Conservation (phyloP, 2,329 filamentous ascomycete species). For the Penicillium sp. region DNA sequence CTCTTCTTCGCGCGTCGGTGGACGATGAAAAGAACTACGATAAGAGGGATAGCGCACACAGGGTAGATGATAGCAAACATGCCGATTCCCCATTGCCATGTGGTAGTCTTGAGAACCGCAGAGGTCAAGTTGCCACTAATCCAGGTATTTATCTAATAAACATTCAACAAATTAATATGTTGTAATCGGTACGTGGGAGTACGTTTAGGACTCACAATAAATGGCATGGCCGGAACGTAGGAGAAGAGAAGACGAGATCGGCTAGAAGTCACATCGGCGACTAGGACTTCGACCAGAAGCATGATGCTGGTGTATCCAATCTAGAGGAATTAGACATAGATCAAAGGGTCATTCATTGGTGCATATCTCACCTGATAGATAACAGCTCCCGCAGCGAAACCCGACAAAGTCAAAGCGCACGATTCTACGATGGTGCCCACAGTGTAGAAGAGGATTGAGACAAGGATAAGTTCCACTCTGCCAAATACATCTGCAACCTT, state of each 20-base stretch:
- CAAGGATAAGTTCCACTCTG: slow-evolving; percentile 55
- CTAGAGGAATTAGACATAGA: slow-evolving; percentile 12
- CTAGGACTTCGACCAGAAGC: slow-evolving; percentile 61
- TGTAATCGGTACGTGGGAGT: too few species aligned
- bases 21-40: slow-evolving; percentile 52
- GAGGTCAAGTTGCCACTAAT: slow-evolving; percentile 57
- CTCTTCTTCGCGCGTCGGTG: slow-evolving; percentile 51
- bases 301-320: slow-evolving; percentile 62
- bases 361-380: slow-evolving; percentile 49
- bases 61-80: slow-evolving; percentile 64
- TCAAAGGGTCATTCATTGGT: too few species aligned
- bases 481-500: slow-evolving; percentile 64
- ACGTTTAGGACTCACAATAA: slow-evolving; percentile 40
- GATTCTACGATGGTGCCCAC: slow-evolving; percentile 58
- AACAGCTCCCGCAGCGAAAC: slow-evolving; percentile 57
- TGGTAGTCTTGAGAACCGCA: slow-evolving; percentile 49
- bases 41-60: slow-evolving; percentile 53
- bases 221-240: slow-evolving; percentile 60
- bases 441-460: slow-evolving; percentile 57
- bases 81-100: slow-evolving; percentile 62
- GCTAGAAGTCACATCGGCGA: slow-evolving; percentile 63
- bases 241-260: slow-evolving; percentile 63
- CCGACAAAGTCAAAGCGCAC: slow-evolving; percentile 45
- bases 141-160: slow-evolving; percentile 57
- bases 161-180: background rate